Evolutionary conservation across 768 basidiomycete genomes (phyloP).

Genomic region (Kwoniella dendrophila): DNA sequence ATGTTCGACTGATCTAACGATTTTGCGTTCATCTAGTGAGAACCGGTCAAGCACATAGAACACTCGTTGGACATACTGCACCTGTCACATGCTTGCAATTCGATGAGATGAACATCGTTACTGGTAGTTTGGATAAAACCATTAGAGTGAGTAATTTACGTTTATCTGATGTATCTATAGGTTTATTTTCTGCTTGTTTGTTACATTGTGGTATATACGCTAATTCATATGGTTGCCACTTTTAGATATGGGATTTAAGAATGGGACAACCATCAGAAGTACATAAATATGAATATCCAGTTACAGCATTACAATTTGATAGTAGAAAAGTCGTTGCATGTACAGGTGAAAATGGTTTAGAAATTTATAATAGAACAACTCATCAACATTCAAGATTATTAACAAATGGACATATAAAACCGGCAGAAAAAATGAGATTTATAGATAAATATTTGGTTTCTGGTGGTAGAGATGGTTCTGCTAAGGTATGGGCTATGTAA

Average conservation of each 20-base stretch:
- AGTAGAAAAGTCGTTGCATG: conserved; percentile 89
- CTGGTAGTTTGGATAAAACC: conserved; percentile 90
- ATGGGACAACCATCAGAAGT: conserved; percentile 85
- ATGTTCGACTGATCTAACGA: background rate
- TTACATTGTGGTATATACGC: background rate
- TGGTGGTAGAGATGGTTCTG: conserved; percentile 79
- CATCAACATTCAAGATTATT: conserved; percentile 79
- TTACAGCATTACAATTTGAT: conserved; percentile 92
- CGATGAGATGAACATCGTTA: conserved; percentile 90
- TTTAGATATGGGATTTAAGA: conserved; percentile 93
- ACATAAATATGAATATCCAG: conserved; percentile 83
- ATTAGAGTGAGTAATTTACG: conserved; percentile 66
- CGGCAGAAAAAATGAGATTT: conserved; percentile 84
- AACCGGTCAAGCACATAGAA: conserved; percentile 93
- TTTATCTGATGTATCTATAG: background rate
- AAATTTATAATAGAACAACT: conserved; percentile 93
- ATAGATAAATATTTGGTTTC: conserved; percentile 94
- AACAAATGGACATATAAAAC: conserved; percentile 91
- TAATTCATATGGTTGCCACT: background rate
- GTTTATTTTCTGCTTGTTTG: conserved; percentile 1
- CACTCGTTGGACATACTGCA: conserved; percentile 85
- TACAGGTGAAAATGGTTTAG: conserved; percentile 87
- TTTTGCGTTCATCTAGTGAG: conserved; percentile 66
- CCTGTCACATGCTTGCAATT: conserved; percentile 93
- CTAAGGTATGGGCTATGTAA: conserved; percentile 92